Percentiles rank a stretch among this genome's conserved stretches.
phyloP scores from a whole-genome alignment of 345 rosid genomes.

The Erysimum cheiranthoides region DNA sequence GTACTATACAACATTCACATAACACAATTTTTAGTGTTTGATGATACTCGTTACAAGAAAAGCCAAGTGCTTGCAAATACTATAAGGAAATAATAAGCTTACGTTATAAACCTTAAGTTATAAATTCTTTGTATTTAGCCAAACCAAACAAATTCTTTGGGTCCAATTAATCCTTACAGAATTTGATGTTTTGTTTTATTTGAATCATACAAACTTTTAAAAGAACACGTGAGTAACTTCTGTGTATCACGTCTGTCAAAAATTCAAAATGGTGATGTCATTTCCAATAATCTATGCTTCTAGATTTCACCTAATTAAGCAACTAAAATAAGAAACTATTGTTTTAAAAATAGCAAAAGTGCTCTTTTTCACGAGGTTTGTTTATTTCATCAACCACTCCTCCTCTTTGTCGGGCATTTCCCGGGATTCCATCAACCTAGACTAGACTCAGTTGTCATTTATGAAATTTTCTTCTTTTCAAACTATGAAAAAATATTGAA shows the following conservation, averaged over 20 bases:
- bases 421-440: slow-evolving; percentile 39
- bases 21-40: background rate
- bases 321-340: background rate
- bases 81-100: background rate
- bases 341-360: slow-evolving; percentile 1
- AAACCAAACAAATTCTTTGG: background rate
- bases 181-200: background rate
- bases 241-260: slow-evolving; percentile 3
- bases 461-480: background rate
- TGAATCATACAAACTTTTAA: background rate
- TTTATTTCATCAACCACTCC: slow-evolving; percentile 38
- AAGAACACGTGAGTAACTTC: background rate
- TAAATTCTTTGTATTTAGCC: too few species aligned
- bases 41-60: background rate
- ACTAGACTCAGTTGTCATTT: background rate
- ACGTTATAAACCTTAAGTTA: background rate
- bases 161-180: background rate
- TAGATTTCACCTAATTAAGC: slow-evolving; percentile 4
- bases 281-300: slow-evolving; percentile 27
- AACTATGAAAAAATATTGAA: background rate
- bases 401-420: slow-evolving; percentile 37
- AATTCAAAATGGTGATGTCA: slow-evolving; percentile 36
- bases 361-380: slow-evolving; percentile 15
- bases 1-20: background rate
- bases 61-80: background rate